phyloP scores from a whole-genome alignment of 2,329 filamentous ascomycete species.

The Thyridium curvatum region DNA sequence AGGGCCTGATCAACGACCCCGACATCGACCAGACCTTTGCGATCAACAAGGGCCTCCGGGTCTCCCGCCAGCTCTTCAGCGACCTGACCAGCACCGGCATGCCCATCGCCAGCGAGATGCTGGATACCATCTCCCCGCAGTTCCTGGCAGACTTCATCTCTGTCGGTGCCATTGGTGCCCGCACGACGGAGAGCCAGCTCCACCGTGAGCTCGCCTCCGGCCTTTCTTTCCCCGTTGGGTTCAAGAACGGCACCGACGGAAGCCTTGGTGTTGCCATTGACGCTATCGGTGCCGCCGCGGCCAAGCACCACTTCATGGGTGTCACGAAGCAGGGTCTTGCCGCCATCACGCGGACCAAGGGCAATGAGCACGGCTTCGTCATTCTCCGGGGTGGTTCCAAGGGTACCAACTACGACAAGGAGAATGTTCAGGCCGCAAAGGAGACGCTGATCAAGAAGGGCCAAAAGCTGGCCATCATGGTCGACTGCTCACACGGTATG shows the following conservation, averaged over 20 bases:
- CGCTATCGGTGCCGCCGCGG: constrained; percentile 83
- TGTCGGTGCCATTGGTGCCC: constrained; percentile 88
- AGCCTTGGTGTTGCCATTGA: constrained; percentile 85
- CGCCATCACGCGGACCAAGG: constrained; percentile 86
- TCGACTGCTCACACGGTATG: constrained; percentile 89
- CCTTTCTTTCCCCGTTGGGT: constrained; percentile 93
- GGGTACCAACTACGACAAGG: constrained; percentile 89
- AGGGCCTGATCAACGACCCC: constrained; percentile 96
- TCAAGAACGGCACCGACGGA: constrained; percentile 99
- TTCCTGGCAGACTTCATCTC: constrained; percentile 90
- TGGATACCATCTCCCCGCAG: constrained; percentile 96
- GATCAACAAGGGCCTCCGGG: constrained; percentile 93
- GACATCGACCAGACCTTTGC: constrained; percentile 98
- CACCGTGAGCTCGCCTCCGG: constrained; percentile 93
- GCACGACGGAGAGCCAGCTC: constrained; percentile 92
- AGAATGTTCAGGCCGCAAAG: constrained; percentile 74
- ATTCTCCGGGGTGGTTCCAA: constrained; percentile 87
- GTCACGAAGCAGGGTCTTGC: constrained; percentile 97
- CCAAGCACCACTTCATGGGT: constrained; percentile 96
- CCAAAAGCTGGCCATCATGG: constrained; percentile 86
- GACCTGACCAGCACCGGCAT: constrained; percentile 88
- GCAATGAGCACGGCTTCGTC: constrained; percentile 96
- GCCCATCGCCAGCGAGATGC: constrained; percentile 95
- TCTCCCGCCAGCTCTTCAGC: constrained; percentile 85
- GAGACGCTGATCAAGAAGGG: constrained; percentile 76